Base-by-base conservation (phyloP, 2,329 filamentous ascomycete species). In the Bimuria novae-zelandiae region DNA sequence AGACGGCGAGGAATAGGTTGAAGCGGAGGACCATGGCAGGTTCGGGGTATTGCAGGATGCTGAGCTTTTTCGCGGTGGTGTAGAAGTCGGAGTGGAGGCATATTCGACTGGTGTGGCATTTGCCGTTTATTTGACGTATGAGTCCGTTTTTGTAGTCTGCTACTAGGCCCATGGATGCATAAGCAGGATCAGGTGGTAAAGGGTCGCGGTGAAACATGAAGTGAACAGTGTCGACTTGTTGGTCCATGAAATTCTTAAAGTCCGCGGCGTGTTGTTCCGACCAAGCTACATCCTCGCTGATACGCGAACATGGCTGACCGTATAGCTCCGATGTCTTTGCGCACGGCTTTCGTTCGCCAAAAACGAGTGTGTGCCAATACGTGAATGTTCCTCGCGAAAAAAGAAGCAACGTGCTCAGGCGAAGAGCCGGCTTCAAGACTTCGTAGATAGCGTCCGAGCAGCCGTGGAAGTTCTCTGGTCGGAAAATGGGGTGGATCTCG, bases 41-140 rank as follows among this genome's bases (percentile, higher is more conserved):
- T 29, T 75, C 72, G 14, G 70, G 69, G 50, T 70, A 74, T 32
- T 64, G 66, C 23, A 75, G 36, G 1, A 72, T 16, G 49, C 69
- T 73, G 14, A 75, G 61, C 44, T 72, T 73, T 56, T 72, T 74
- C 10, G 73, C 73, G 2, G 71, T 73, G 10, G 72, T 75, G 40
- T 75, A 75, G 45, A 76, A 75, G 50, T 75, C 73, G 5, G 72
- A 69, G 48, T 75, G 72, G 2, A 76, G 56, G 45, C 71, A 71
- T 23, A 76, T 73, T n/a, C 68, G 63, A 50, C 68, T 70, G 5
- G 65, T 70, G 35, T 71, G 73, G 45, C 71, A 73, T 33, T 72
- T 73, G 39, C 68, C 60, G 29, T 68, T 63, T 14, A 72, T 59
- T 36, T 69, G 70, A 10, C 70, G 70, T 55, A 71, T 64, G 19